Evolutionary conservation across 1,284 basidiomycete genomes (phyloP).

Genomic region (Ceratobasidium sp.): DNA sequence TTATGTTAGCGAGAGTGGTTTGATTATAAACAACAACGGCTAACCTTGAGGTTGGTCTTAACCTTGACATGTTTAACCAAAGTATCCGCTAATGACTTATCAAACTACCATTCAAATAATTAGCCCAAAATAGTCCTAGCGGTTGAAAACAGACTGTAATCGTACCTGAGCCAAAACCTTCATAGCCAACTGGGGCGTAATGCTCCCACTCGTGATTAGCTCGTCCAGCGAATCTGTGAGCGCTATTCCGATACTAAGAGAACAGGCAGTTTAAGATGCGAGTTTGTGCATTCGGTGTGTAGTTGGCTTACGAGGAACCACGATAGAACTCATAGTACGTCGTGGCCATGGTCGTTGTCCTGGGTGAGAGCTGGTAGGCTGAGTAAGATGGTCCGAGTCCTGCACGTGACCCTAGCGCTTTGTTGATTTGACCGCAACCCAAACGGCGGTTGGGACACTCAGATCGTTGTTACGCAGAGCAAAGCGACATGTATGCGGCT

Average conservation of each 20-base stretch:
- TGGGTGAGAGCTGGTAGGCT: slow-evolving; percentile 39
- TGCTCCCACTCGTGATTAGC: slow-evolving; percentile 96
- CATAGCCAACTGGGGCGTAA: slow-evolving; percentile 98
- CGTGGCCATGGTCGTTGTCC: slow-evolving; percentile 51
- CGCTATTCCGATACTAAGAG: slow-evolving; percentile 90
- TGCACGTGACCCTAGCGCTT: slow-evolving; percentile 23
- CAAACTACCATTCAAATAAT: slow-evolving; percentile 73
- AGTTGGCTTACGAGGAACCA: slow-evolving; percentile 79
- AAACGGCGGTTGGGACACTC: neutral
- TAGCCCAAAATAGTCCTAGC: slow-evolving; percentile 37
- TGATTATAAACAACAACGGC: slow-evolving; percentile 50
- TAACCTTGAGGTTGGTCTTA: slow-evolving; percentile 91
- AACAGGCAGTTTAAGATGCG: neutral
- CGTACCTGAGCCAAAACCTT: slow-evolving; percentile 94
- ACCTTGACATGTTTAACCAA: slow-evolving; percentile 92
- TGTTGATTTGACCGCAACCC: too few species aligned
- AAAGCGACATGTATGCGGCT: neutral
- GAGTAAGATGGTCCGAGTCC: slow-evolving; percentile 8
- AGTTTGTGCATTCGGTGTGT: neutral
- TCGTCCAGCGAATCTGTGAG: slow-evolving; percentile 99
- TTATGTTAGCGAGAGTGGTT: neutral
- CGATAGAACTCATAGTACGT: slow-evolving; percentile 94
- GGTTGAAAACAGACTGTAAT: neutral
- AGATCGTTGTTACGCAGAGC: neutral
- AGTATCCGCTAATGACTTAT: slow-evolving; percentile 92